phyloP scores from a whole-genome alignment of 805 yeast species.

The Candida oleophila region DNA sequence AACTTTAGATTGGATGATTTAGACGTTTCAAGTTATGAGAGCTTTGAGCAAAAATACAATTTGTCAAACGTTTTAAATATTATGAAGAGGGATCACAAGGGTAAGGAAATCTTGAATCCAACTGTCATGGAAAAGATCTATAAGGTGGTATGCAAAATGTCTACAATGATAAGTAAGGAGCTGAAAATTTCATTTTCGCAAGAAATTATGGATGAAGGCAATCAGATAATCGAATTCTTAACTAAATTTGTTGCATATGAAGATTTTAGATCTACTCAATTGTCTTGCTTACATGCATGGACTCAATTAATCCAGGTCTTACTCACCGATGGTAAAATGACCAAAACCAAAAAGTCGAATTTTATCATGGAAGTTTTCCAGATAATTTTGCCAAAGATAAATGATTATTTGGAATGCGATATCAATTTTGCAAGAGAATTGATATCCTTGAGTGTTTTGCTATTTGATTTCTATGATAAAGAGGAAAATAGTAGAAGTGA shows the following conservation, averaged over 20 bases:
- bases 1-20: constrained; percentile 52
- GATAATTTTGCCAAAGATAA: constrained; percentile 69
- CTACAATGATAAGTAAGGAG: constrained; percentile 19
- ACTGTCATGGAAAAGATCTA: constrained; percentile 26
- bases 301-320: constrained; percentile 72
- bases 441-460: constrained; percentile 69
- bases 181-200: constrained; percentile 20
- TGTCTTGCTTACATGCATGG: constrained; percentile 78
- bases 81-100: constrained; percentile 23
- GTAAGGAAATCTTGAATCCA: constrained; percentile 38
- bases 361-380: constrained; percentile 79
- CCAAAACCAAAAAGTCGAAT: constrained; percentile 45
- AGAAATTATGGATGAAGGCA: constrained; percentile 24
- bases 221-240: constrained; percentile 35
- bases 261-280: constrained; percentile 51
- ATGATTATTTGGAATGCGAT: constrained; percentile 69
- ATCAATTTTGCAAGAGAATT: constrained; percentile 70
- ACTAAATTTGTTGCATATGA: constrained; percentile 46
- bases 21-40: constrained; percentile 38
- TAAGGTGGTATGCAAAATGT: constrained; percentile 19
- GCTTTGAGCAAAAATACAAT: constrained; percentile 25
- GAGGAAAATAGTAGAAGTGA: constrained; percentile 15
- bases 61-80: constrained; percentile 37
- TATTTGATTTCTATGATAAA: constrained; percentile 60
- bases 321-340: constrained; percentile 59